These are phyloP conservation scores for Noccaea bulbosa DNA, from an alignment of 345 rosid species.

Conservation along the genomic window DNA sequence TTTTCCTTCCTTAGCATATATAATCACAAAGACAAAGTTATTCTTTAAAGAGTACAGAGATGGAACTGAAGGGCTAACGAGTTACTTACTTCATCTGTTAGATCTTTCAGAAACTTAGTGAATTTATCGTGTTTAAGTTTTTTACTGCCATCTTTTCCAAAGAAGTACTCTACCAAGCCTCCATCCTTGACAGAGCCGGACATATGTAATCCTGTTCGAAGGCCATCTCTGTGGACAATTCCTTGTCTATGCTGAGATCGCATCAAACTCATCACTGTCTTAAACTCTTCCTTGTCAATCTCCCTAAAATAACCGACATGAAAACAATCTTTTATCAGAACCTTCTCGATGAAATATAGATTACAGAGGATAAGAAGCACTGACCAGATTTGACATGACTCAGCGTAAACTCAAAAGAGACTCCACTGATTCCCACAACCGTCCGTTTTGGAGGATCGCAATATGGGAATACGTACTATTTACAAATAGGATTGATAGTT, in stretches of 20 bases:
- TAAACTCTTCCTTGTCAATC: constrained; percentile 82
- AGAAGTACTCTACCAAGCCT: constrained; percentile 84
- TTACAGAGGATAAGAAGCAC: constrained; percentile 37
- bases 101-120: constrained; percentile 69
- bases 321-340: constrained; percentile 23
- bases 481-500: constrained; percentile 28
- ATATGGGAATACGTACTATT: constrained; percentile 39
- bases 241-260: constrained; percentile 88
- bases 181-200: constrained; percentile 74
- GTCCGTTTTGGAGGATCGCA: constrained; percentile 39
- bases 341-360: constrained; percentile 23
- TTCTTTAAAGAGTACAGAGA: neutral
- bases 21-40: neutral
- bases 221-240: constrained; percentile 66
- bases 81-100: constrained; percentile 71
- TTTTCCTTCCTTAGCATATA: neutral
- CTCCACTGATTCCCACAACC: constrained; percentile 41
- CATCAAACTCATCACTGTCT: constrained; percentile 92
- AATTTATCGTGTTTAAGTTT: constrained; percentile 75
- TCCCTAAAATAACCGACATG: constrained; percentile 53
- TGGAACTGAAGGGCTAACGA: neutral
- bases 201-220: constrained; percentile 65
- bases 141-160: constrained; percentile 75
- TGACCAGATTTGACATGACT: constrained; percentile 41
- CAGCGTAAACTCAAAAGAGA: constrained; percentile 45